Evolutionary conservation across 2,329 filamentous ascomycete species (phyloP).

Genomic region (Diaporthe caulivora): DNA sequence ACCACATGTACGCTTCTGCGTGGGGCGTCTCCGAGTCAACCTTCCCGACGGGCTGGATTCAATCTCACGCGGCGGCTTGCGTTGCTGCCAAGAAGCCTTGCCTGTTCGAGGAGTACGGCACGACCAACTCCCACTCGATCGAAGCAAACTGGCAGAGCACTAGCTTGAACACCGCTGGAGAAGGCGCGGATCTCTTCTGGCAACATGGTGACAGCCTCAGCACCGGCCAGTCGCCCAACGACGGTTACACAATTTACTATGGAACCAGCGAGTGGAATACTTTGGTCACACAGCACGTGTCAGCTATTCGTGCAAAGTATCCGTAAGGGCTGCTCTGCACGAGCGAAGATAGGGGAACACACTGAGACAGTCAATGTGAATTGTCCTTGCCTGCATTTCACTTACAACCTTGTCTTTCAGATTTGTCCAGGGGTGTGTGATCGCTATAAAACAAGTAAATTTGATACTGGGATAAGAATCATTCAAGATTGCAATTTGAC

Average conservation of each 20-base stretch:
- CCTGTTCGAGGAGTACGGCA: slow-evolving; percentile 37
- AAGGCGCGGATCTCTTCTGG: slow-evolving; percentile 37
- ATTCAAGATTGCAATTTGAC: background rate
- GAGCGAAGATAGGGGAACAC: background rate
- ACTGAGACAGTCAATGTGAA: no score
- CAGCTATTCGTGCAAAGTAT: slow-evolving; percentile 23
- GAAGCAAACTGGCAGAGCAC: slow-evolving; percentile 18
- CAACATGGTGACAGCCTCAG: slow-evolving; percentile 35
- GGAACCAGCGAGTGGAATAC: slow-evolving; percentile 30
- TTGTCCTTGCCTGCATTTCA: background rate
- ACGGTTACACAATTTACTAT: slow-evolving; percentile 38
- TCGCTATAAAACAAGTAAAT: no score
- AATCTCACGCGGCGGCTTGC: slow-evolving; percentile 32
- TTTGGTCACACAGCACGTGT: slow-evolving; percentile 36
- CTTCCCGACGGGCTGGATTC: slow-evolving; percentile 33
- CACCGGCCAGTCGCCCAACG: slow-evolving; percentile 33
- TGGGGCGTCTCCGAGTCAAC: slow-evolving; percentile 8
- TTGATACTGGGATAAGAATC: background rate
- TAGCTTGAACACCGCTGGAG: slow-evolving; percentile 16
- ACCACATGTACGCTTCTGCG: slow-evolving; percentile 52
- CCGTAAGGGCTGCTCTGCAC: background rate
- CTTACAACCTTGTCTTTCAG: background rate
- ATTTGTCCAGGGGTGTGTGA: no score
- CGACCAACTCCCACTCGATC: slow-evolving; percentile 1
- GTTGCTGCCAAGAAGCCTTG: slow-evolving; percentile 35